Base-by-base conservation (phyloP, 257 asterid genomes). In the Solanum neorickii region DNA sequence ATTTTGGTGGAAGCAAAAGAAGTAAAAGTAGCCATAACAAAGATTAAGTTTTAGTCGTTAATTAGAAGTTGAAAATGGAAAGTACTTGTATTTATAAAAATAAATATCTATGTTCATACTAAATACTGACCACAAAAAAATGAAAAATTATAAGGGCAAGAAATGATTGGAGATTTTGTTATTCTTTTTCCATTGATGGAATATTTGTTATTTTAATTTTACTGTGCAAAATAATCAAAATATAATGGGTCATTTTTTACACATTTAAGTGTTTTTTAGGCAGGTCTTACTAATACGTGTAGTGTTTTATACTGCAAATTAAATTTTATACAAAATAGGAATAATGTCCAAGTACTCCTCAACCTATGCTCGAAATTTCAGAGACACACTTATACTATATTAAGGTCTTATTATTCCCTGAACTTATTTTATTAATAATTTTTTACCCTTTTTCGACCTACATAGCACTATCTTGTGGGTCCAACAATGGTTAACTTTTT, bases 1-100 rank as follows among this genome's bases (percentile, higher is more conserved):
- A 82, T 49, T 82, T 87, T 83, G 25, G 88, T 46, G 88, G 91
- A 86, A 86, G 89, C 86, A 78, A 85, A 83, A 65, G 93, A 89
- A 37, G 88, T 88, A 80, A 90, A 83, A 77, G 88, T 84, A 16
- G 95, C 95, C 98, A 94, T 95, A 83, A 42, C 10, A 60, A 76
- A 74, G 29, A 66, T 8, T 78, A 82, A 46, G 16, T 25, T 73
- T 9, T 72, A 25, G 29, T 44, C 27, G 77, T 33, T 15, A 74
- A 31, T n/a, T 23, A 37, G 77, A 62, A 78, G 41, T 52, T 16
- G 83, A 29, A 73, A 18, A 47, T 49, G 52, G 62, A 68, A 68
- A 86, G 27, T 23, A 46, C 10, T 25, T 15, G 83, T 6, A 16
- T 60, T 60, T 3, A 3, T 44, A 33, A 86, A 86, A 82, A 87